Evolutionary conservation across 2,329 filamentous ascomycete species (phyloP).

Genomic region (Beauveria brongniartii): DNA sequence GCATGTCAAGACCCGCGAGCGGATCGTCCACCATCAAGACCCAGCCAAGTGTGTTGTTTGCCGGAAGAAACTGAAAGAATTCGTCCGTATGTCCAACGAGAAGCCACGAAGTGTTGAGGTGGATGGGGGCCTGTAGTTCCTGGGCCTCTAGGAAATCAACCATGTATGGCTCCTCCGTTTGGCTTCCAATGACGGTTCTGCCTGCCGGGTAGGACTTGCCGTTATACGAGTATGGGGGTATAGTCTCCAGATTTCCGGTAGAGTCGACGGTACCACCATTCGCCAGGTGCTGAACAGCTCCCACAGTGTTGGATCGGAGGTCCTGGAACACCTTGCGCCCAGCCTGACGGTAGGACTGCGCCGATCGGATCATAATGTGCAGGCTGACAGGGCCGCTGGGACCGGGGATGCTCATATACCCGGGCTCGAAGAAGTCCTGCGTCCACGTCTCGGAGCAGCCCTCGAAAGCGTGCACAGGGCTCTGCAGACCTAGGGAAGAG

Average conservation of each 20-base stretch:
- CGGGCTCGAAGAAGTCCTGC: background rate
- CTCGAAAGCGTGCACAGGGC: too few relatives aligned
- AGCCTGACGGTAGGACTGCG: too few relatives aligned
- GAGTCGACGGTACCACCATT: background rate
- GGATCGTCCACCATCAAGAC: constrained; percentile 19
- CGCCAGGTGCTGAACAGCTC: background rate
- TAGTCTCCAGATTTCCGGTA: background rate
- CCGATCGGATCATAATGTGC: background rate
- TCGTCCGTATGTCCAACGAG: constrained; percentile 22
- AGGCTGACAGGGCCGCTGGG: background rate
- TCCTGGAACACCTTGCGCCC: background rate
- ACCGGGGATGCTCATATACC: background rate
- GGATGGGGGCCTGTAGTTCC: constrained; percentile 12
- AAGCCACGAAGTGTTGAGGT: constrained; percentile 23
- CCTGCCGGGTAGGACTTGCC: background rate
- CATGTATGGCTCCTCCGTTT: background rate
- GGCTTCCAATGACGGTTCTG: background rate
- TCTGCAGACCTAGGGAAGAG: too few relatives aligned
- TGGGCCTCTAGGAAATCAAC: background rate
- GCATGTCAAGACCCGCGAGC: constrained; percentile 12
- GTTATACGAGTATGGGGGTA: background rate
- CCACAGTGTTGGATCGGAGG: background rate
- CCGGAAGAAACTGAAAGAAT: constrained; percentile 22
- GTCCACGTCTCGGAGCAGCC: too few relatives aligned
- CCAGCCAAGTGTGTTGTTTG: constrained; percentile 18